These are phyloP conservation scores for Talaromyces borbonicus DNA, from an alignment of 495 filamentous ascomycete genomes.

Conservation along the genomic window DNA sequence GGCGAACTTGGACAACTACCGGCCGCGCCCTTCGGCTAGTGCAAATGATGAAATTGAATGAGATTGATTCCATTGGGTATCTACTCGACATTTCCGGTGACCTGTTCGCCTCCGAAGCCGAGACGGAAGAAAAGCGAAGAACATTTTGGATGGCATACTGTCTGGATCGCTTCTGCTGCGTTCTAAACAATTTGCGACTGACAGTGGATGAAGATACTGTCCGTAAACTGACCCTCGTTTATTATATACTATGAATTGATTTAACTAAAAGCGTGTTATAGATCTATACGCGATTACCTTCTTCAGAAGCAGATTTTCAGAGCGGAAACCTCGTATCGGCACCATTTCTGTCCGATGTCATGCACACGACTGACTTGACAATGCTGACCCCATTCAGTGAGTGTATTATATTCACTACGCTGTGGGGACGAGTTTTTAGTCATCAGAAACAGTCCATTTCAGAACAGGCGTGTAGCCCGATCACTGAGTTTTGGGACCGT, in stretches of 20 bases:
- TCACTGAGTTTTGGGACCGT: conserved; percentile 32
- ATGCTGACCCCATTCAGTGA: conserved; percentile 34
- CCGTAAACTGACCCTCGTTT: neutral
- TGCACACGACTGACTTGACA: conserved; percentile 14
- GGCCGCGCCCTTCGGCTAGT: conserved; percentile 44
- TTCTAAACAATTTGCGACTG: conserved; percentile 29
- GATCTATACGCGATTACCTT: conserved; percentile 32
- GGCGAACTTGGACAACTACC: conserved; percentile 43
- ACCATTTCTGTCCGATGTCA: conserved; percentile 32
- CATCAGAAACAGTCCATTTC: conserved; percentile 6
- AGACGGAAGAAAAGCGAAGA: conserved; percentile 31
- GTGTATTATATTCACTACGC: conserved; percentile 34
- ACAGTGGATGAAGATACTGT: conserved; percentile 43
- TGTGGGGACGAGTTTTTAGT: conserved; percentile 26
- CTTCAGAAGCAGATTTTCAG: conserved; percentile 40
- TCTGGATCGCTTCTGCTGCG: conserved; percentile 32
- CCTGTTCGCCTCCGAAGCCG: neutral
- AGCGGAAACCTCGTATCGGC: conserved; percentile 30
- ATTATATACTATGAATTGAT: no score
- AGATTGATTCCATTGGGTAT: conserved; percentile 30
- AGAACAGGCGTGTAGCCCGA: no score
- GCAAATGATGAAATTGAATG: conserved; percentile 39
- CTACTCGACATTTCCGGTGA: no score
- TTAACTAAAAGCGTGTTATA: no score
- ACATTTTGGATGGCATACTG: conserved; percentile 40